Percentiles rank a stretch among this genome's conserved stretches.
Evolutionary conservation across 2,329 filamentous ascomycete genomes (phyloP).

Genomic region (Colletotrichum echinochloae): DNA sequence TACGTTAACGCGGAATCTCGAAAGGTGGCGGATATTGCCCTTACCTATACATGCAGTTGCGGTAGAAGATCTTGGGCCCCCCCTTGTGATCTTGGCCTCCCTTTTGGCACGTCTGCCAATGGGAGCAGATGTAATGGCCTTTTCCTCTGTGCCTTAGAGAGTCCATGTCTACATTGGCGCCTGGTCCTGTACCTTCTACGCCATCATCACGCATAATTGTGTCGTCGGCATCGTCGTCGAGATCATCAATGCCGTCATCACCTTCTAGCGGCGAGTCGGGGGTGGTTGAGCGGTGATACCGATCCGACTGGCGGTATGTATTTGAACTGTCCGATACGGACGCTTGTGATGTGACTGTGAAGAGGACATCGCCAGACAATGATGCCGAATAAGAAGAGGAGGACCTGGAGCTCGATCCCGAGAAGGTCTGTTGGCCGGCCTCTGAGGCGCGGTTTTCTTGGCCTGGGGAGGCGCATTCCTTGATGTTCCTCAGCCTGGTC

Average conservation of each 20-base stretch:
- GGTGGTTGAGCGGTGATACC: conserved; percentile 16
- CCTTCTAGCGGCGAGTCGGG: conserved; percentile 10
- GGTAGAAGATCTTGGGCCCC: conserved; percentile 53
- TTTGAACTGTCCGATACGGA: conserved; percentile 19
- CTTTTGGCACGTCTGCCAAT: conserved; percentile 52
- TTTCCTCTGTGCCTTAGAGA: conserved; percentile 55
- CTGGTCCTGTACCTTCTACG: background rate
- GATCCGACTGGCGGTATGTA: conserved; percentile 9
- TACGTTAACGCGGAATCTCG: conserved; percentile 14
- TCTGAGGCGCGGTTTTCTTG: conserved; percentile 3
- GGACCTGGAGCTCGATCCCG: conserved; percentile 36
- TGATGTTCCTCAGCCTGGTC: conserved; percentile 11
- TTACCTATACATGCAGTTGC: conserved; percentile 55
- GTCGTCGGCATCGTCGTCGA: conserved; percentile 20
- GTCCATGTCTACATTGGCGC: conserved; percentile 53
- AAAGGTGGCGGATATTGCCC: conserved; percentile 33
- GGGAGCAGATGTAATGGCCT: conserved; percentile 53
- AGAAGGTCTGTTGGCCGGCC: conserved; percentile 2
- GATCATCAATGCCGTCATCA: conserved; percentile 1
- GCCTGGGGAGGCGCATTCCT: conserved; percentile 8
- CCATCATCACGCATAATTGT: conserved; percentile 4
- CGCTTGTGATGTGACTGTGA: conserved; percentile 17
- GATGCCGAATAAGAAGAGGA: conserved; percentile 35
- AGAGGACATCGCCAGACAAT: conserved; percentile 8
- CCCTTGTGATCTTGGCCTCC: conserved; percentile 56